A percentile compares a stretch with the other conserved stretches of the same genome.
These are phyloP conservation scores for Geopyxis carbonaria DNA, from an alignment of 495 filamentous ascomycete genomes.

Conservation along the genomic window DNA sequence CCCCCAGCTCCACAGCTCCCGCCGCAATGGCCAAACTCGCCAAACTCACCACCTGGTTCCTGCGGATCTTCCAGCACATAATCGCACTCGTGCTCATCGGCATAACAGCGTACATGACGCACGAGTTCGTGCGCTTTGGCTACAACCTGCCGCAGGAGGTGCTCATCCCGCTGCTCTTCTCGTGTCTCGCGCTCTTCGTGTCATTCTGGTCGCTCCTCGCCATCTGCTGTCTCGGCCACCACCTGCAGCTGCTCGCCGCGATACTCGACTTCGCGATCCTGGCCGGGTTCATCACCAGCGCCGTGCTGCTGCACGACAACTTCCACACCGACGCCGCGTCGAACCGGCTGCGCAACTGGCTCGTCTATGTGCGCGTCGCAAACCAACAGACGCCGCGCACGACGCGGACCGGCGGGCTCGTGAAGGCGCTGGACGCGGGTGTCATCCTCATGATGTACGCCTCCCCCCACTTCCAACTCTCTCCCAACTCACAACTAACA, in stretches of 20 bases:
- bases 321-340: background rate
- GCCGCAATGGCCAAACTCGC: too few relatives aligned
- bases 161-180: slow-evolving; percentile 1
- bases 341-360: slow-evolving; percentile 1
- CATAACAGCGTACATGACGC: slow-evolving; percentile 1
- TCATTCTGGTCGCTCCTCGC: slow-evolving; percentile 2
- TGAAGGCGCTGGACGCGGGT: slow-evolving; percentile 1
- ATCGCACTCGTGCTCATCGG: slow-evolving; percentile 3
- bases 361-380: background rate
- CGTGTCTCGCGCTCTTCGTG: background rate
- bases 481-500: background rate
- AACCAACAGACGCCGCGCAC: background rate
- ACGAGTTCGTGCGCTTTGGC: background rate
- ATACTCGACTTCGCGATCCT: slow-evolving; percentile 4
- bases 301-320: slow-evolving; percentile 1
- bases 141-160: slow-evolving; percentile 1
- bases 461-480: background rate
- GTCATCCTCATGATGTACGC: slow-evolving; percentile 3
- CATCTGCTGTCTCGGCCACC: background rate
- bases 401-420: background rate
- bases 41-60: slow-evolving; percentile 1
- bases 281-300: background rate
- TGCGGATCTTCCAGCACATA: slow-evolving; percentile 4
- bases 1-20: too few relatives aligned
- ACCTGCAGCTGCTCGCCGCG: background rate